Evolutionary conservation across 106 monocot species (phyloP), one percentile per base, ranked within the genome.

Genomic region (Ottelia alismoides): DNA sequence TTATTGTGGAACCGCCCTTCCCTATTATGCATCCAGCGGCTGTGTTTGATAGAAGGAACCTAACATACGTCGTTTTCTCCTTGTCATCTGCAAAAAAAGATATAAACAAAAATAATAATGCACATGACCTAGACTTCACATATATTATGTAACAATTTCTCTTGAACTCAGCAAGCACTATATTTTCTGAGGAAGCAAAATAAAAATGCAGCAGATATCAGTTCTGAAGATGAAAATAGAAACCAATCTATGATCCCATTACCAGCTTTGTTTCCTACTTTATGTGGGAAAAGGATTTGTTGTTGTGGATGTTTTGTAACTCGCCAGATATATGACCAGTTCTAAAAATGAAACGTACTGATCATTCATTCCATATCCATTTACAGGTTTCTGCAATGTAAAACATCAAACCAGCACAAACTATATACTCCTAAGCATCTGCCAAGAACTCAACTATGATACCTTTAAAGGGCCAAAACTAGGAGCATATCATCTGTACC

Each of bases 11-110:
- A 58, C 98, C 98, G 58, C 98, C 98, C 79, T 90, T 98, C 60
- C 98, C 98, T 66, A 98, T 98, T 23, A 98, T 83, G 59, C 82
- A 78, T 45, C 98, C 98, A 63, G 98, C 98, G 17, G 79, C 82
- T 21, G 79, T 90, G 65, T 98, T 98, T 50, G 98, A 90, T 20
- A 98, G 85, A 40, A 98, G 90, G 40, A 98, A 79, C 59, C 90
- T 74, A 44, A 98, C 50, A 45, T 90, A 76, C 45, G 85, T 90
- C 2, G 65, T 45, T 60, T 74, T 86, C 49, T 83, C 90, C 62
- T 77, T 85, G 11, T 86, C 82, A 76, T 90, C 85, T 90, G 69
- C n/a, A n/a, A 25, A 60, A 12, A 46, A 25, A 51, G 19, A 49
- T 10, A 18, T 11, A 10, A 14, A 22, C 7, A 16, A 50, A 17